Evolutionary conservation across 345 rosid genomes (phyloP).

Genomic region (Mangifera indica): DNA sequence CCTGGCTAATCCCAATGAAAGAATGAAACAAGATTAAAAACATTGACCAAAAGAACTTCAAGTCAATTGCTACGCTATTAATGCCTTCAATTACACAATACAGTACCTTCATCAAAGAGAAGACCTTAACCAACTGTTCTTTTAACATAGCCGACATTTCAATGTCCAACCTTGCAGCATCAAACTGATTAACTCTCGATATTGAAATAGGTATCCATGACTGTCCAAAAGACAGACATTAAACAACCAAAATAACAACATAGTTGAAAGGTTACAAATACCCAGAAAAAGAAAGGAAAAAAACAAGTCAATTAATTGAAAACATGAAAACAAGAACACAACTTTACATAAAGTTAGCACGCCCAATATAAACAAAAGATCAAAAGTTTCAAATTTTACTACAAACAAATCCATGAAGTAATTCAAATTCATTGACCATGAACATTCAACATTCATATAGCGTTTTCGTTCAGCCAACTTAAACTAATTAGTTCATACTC

Average conservation of each 20-base stretch:
- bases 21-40: slow-evolving; percentile 29
- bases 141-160: slow-evolving; percentile 98
- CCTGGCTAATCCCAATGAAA: slow-evolving; percentile 86
- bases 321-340: background rate
- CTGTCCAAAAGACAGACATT: slow-evolving; percentile 33
- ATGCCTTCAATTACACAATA: slow-evolving; percentile 11
- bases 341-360: background rate
- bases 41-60: background rate
- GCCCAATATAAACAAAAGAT: background rate
- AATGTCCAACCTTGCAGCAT: slow-evolving; percentile 88
- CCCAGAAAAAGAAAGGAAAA: background rate
- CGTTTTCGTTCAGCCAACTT: background rate
- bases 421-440: background rate
- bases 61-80: background rate
- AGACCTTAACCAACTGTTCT: slow-evolving; percentile 90
- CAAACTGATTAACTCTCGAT: slow-evolving; percentile 95
- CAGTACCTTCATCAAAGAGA: slow-evolving; percentile 85
- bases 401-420: background rate
- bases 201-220: slow-evolving; percentile 60
- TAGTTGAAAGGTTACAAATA: background rate
- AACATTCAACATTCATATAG: background rate
- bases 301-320: background rate
- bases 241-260: background rate
- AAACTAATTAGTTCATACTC: background rate
- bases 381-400: background rate